Evolutionary conservation across 1,284 basidiomycete species (phyloP), one percentile per base, ranked within the genome.

Genomic region (Anthracocystis panici-leucophaei): DNA sequence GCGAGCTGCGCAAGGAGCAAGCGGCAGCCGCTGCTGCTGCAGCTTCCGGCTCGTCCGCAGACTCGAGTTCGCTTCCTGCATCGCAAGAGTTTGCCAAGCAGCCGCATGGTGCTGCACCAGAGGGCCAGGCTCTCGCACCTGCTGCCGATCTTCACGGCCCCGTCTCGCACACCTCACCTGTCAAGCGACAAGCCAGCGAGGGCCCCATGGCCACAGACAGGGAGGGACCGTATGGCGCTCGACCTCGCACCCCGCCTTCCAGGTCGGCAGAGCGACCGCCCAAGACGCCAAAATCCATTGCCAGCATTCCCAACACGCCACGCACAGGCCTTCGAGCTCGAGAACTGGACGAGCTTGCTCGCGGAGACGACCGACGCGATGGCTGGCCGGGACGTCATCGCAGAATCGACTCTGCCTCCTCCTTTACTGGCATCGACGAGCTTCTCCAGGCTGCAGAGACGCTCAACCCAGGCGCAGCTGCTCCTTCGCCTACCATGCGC

Each of bases 391-490:
- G 48, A 14, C 65, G 72, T 29, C 72, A 75, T 56, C 72, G 63
- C 29, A 65, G 72, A 33, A 20, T 75, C 35, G 65, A 68, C 23
- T 79, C 77, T 4, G 68, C 56, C 1, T 73, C 77, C 10, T 81
- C 70, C 44, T 79, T 77, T 49, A 80, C 71, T 46, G 82, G 82
- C 27, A 83, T 84, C 57, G 83, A 84, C 61, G 83, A 83, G 65
- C 76, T 84, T 18, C 74, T 84, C 11, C 81, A 84, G 31, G 83
- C 83, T 6, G 83, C 83, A 16, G 80, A 84, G 61, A 79, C 79
- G 38, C 74, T 84, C 48, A 82, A 78, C 35, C 80, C 80, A 1
- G 69, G 72, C 35, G 71, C 69, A 21, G 64, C 57, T n/a, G 69
- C 69, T 20, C 57, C 66, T 25, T 74, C 69, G 55, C 69, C 62